Percentiles rank a stretch among this genome's conserved stretches.
Conservation (phyloP, 1,139 yeast genomes). For the Saccharomyces hybrid region DNA sequence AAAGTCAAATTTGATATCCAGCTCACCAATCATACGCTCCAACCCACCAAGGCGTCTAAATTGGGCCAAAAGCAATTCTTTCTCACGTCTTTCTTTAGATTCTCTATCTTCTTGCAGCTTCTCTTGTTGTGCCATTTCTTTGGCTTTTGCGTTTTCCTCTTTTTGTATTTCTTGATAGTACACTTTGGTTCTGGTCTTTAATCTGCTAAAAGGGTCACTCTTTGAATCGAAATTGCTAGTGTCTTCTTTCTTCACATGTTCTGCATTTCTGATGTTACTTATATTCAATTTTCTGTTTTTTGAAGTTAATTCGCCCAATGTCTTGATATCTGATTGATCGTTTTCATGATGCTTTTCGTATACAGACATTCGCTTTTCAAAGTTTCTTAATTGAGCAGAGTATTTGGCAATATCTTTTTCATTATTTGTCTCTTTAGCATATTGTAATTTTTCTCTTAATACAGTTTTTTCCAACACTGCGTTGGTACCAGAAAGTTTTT, state of each 20-base stretch:
- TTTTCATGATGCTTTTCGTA: conserved; percentile 34
- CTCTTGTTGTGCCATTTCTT: conserved; percentile 36
- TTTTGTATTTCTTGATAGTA: conserved; percentile 52
- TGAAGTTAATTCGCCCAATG: conserved; percentile 34
- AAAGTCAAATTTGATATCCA: conserved; percentile 40
- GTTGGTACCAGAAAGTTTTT: conserved; percentile 56
- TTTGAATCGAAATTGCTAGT: conserved; percentile 39
- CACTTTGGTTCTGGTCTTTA: conserved; percentile 77
- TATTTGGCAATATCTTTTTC: conserved; percentile 41
- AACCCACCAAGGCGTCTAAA: conserved; percentile 38
- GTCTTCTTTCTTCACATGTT: conserved; percentile 48
- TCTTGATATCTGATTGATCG: conserved; percentile 32
- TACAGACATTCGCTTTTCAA: conserved; percentile 47
- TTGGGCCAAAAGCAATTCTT: conserved; percentile 31
- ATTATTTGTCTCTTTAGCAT: conserved; percentile 65
- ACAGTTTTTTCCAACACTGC: conserved; percentile 72
- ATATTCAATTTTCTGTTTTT: conserved; percentile 79
- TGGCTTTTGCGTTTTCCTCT: conserved; percentile 41
- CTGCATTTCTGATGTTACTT: conserved; percentile 73
- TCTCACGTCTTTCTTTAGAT: conserved; percentile 33
- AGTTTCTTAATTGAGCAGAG: conserved; percentile 30
- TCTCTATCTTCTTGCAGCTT: conserved; percentile 32
- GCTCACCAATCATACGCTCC: conserved; percentile 41
- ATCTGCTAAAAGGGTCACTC: conserved; percentile 83
- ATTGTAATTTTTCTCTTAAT: conserved; percentile 64